These are phyloP conservation scores for Metschnikowia drakensbergensis DNA, from an alignment of 805 yeast genomes.

Conservation along the genomic window DNA sequence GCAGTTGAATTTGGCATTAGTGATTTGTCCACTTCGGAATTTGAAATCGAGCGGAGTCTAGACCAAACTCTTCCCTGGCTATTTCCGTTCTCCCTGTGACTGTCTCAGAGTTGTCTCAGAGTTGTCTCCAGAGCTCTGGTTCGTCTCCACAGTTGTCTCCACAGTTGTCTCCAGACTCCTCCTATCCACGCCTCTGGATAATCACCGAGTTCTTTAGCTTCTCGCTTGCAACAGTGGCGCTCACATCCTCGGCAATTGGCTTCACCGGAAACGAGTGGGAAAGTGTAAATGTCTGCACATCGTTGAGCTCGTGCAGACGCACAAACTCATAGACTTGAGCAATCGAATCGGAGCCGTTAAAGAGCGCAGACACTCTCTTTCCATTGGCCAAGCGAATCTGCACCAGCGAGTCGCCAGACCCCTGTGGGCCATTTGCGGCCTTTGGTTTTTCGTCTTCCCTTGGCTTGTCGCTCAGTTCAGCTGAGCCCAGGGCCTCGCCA, in stretches of 20 bases:
- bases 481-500: slow-evolving; percentile 7
- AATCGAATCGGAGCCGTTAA: slow-evolving; percentile 64
- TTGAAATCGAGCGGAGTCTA: no score
- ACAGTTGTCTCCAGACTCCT: slow-evolving; percentile 12
- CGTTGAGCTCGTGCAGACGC: slow-evolving; percentile 39
- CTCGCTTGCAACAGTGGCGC: slow-evolving; percentile 63
- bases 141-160: no score
- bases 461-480: slow-evolving; percentile 10
- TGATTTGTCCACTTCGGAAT: no score
- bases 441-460: slow-evolving; percentile 8
- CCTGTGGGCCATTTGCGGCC: slow-evolving; percentile 9
- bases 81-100: no score
- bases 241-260: slow-evolving; percentile 53
- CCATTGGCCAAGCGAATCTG: slow-evolving; percentile 88
- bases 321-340: slow-evolving; percentile 67
- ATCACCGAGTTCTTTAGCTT: slow-evolving; percentile 81
- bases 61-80: no score
- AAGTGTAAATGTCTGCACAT: slow-evolving; percentile 51
- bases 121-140: no score
- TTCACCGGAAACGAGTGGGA: slow-evolving; percentile 81
- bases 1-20: no score
- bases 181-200: slow-evolving; percentile 66
- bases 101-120: no score
- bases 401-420: slow-evolving; percentile 65
- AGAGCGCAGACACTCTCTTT: slow-evolving; percentile 57